phyloP scores from a whole-genome alignment of 139 green algal species.

The Haematococcus sp. region DNA sequence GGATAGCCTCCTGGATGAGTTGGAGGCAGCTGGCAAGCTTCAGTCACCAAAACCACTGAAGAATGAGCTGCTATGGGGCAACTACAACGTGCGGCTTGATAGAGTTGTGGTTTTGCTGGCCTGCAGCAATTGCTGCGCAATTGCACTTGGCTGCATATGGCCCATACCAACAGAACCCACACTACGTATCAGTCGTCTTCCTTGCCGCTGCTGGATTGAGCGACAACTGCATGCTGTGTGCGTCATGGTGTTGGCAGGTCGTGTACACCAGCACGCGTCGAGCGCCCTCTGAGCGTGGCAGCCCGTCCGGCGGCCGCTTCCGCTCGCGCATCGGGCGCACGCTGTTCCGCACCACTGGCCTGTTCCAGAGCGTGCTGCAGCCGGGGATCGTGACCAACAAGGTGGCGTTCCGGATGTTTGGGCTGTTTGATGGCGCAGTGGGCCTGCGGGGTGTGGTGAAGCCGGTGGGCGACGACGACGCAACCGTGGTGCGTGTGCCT shows the following conservation, averaged over 20 bases:
- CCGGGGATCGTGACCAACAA: constrained; percentile 76
- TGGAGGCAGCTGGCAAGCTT: constrained; percentile 26
- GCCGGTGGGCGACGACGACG: constrained; percentile 34
- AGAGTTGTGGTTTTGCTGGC: neutral
- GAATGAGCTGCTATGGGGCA: constrained; percentile 69
- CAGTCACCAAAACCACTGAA: constrained; percentile 58
- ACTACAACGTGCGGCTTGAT: constrained; percentile 65
- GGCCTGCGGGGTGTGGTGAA: constrained; percentile 60
- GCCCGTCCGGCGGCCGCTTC: constrained; percentile 67
- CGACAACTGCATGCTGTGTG: no score
- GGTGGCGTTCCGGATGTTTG: constrained; percentile 56
- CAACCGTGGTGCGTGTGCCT: constrained; percentile 55
- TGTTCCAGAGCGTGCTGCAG: constrained; percentile 71
- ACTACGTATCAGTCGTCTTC: no score
- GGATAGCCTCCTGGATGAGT: constrained; percentile 39
- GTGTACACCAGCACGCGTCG: constrained; percentile 40
- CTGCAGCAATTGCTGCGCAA: no score
- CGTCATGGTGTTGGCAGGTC: neutral
- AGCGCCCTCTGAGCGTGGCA: constrained; percentile 38
- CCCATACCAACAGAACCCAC: no score
- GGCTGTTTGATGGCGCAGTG: constrained; percentile 56
- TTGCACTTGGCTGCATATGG: no score
- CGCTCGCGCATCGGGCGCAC: constrained; percentile 47
- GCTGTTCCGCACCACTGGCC: constrained; percentile 64
- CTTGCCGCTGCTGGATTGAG: no score